These are phyloP conservation scores for Terana coerulea DNA, from an alignment of 768 basidiomycete genomes.

Conservation along the genomic window DNA sequence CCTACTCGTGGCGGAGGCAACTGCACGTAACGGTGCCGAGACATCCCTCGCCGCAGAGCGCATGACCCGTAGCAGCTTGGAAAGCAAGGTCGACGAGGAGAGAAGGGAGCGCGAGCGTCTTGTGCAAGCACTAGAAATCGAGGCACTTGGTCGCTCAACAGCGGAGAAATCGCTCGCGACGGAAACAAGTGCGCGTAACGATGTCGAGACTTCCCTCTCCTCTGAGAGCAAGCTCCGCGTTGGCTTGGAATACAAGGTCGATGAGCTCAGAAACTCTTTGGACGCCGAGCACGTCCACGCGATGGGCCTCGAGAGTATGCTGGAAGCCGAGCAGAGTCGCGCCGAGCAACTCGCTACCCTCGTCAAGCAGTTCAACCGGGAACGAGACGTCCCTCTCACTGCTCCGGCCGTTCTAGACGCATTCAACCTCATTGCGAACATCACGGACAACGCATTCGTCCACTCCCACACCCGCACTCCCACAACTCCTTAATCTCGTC, in stretches of 20 bases:
- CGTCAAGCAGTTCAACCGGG: background rate
- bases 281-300: background rate
- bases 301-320: background rate
- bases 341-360: background rate
- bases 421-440: background rate
- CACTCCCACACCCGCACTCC: too few species aligned
- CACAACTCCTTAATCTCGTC: too few species aligned
- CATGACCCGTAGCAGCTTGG: background rate
- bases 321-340: background rate
- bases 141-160: background rate
- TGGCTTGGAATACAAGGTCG: background rate
- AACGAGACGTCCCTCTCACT: background rate
- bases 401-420: background rate
- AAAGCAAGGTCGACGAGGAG: background rate
- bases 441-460: slow-evolving; percentile 1
- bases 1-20: background rate
- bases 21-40: too few species aligned
- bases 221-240: background rate
- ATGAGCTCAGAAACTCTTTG: background rate
- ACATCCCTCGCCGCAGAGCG: too few species aligned
- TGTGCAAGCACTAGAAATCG: slow-evolving; percentile 2
- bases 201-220: too few species aligned
- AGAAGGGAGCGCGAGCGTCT: background rate
- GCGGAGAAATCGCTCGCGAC: background rate
- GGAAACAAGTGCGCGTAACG: background rate